Conservation (phyloP, 495 filamentous ascomycete species). For the Articulospora tetracladia region DNA sequence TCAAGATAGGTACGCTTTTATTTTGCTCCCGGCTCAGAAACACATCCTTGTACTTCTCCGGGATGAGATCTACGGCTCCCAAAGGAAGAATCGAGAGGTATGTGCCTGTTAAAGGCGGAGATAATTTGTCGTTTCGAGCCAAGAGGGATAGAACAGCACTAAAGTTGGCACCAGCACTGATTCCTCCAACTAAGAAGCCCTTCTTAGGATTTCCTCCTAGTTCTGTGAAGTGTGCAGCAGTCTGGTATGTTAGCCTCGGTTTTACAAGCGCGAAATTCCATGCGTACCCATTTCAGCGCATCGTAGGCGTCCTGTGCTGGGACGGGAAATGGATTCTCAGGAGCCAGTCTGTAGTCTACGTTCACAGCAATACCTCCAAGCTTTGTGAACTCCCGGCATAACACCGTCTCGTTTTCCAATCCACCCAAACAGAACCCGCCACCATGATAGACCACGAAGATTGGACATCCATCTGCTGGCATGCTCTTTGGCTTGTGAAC, state of each 20-base stretch:
- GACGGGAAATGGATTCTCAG: slow-evolving; percentile 45
- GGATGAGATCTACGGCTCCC: slow-evolving; percentile 29
- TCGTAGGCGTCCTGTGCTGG: slow-evolving; percentile 45
- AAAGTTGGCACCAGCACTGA: slow-evolving; percentile 45
- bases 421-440: slow-evolving; percentile 41
- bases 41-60: slow-evolving; percentile 19
- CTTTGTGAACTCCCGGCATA: slow-evolving; percentile 28
- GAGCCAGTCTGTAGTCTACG: slow-evolving; percentile 45
- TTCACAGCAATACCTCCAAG: slow-evolving; percentile 35
- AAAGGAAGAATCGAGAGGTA: slow-evolving; percentile 40
- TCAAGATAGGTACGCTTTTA: slow-evolving; percentile 24
- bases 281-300: slow-evolving; percentile 42
- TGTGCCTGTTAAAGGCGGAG: slow-evolving; percentile 39
- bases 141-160: slow-evolving; percentile 33
- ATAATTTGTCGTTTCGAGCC: slow-evolving; percentile 38
- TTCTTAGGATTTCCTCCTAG: slow-evolving; percentile 33
- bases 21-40: slow-evolving; percentile 38
- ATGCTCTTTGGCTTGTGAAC: slow-evolving; percentile 31
- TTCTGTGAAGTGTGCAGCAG: slow-evolving; percentile 32
- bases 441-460: slow-evolving; percentile 41
- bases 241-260: slow-evolving; percentile 1
- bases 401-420: slow-evolving; percentile 28
- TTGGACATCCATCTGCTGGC: slow-evolving; percentile 30
- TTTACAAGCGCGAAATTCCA: not conserved
- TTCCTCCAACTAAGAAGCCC: slow-evolving; percentile 49